Percentiles rank a stretch among this genome's conserved stretches.
phyloP scores from a whole-genome alignment of 2,329 filamentous ascomycete genomes.

The Talaromyces albobiverticillius region DNA sequence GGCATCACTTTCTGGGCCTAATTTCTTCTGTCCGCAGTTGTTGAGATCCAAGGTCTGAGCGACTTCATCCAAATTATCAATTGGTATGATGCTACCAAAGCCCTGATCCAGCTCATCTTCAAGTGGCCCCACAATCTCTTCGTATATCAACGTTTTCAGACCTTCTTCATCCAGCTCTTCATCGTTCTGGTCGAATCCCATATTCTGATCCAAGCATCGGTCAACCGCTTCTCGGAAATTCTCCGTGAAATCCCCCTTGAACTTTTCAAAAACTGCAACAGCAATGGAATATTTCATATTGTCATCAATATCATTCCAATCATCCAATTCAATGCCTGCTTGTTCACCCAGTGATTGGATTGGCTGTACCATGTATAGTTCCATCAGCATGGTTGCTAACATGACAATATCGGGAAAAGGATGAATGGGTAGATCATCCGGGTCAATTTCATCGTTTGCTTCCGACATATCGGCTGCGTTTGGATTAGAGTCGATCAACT shows the following conservation, averaged over 20 bases:
- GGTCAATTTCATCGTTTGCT: slow-evolving; percentile 4
- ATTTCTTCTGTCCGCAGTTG: slow-evolving; percentile 6
- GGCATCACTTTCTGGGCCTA: not conserved
- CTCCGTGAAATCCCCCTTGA: slow-evolving; percentile 5
- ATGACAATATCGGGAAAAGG: slow-evolving; percentile 11
- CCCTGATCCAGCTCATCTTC: slow-evolving; percentile 12
- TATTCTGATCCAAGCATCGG: slow-evolving; percentile 9
- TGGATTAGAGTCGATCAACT: not conserved
- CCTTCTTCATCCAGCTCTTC: slow-evolving; percentile 4
- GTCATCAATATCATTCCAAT: slow-evolving; percentile 1
- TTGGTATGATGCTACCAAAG: slow-evolving; percentile 8
- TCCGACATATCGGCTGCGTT: not conserved
- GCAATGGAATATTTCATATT: slow-evolving; percentile 4
- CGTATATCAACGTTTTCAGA: slow-evolving; percentile 6
- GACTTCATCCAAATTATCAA: slow-evolving; percentile 10
- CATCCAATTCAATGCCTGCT: not conserved
- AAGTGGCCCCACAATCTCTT: slow-evolving; percentile 6
- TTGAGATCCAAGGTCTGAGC: slow-evolving; percentile 8
- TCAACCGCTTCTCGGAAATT: slow-evolving; percentile 9
- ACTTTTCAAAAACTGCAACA: slow-evolving; percentile 6
- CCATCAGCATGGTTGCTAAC: slow-evolving; percentile 10
- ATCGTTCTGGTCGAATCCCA: slow-evolving; percentile 7
- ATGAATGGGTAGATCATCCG: slow-evolving; percentile 5
- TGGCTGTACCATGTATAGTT: slow-evolving; percentile 8
- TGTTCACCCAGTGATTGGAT: slow-evolving; percentile 5